Evolutionary conservation across 495 filamentous ascomycete genomes (phyloP).

Genomic region (Oleoguttula mirabilis): DNA sequence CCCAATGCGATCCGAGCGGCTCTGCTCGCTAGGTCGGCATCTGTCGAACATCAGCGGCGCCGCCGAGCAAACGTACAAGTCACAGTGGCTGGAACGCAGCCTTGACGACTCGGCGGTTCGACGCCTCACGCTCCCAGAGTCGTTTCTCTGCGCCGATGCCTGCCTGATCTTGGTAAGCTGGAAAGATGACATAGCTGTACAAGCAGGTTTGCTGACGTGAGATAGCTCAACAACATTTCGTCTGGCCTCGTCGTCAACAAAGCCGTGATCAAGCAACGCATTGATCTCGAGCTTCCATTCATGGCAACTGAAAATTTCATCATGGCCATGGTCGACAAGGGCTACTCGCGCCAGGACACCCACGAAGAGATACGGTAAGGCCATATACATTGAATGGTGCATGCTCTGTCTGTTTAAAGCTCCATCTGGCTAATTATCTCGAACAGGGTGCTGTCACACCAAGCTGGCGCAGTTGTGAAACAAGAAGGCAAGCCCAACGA

Average conservation of each 20-base stretch:
- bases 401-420: too few species aligned
- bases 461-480: slow-evolving; percentile 74
- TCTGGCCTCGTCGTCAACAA: slow-evolving; percentile 81
- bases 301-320: slow-evolving; percentile 80
- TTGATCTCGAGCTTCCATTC: slow-evolving; percentile 77
- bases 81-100: slow-evolving; percentile 70
- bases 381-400: not conserved
- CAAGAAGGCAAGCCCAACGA: slow-evolving; percentile 68
- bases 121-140: slow-evolving; percentile 63
- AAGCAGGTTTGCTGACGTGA: not conserved
- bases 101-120: slow-evolving; percentile 54
- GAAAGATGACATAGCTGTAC: not conserved
- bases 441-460: slow-evolving; percentile 57
- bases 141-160: slow-evolving; percentile 73
- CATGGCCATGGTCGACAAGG: slow-evolving; percentile 69
- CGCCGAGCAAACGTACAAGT: slow-evolving; percentile 62
- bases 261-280: slow-evolving; percentile 52
- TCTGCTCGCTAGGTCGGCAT: slow-evolving; percentile 63
- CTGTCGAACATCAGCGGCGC: slow-evolving; percentile 54
- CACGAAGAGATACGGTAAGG: slow-evolving; percentile 70
- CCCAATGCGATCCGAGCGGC: slow-evolving; percentile 79
- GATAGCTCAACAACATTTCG: slow-evolving; percentile 62
- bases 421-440: not conserved
- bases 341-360: slow-evolving; percentile 72
- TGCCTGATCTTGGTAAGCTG: slow-evolving; percentile 46